Evolutionary conservation across 306 rosid genomes (phyloP).

Genomic region (Calophaca sinica): DNA sequence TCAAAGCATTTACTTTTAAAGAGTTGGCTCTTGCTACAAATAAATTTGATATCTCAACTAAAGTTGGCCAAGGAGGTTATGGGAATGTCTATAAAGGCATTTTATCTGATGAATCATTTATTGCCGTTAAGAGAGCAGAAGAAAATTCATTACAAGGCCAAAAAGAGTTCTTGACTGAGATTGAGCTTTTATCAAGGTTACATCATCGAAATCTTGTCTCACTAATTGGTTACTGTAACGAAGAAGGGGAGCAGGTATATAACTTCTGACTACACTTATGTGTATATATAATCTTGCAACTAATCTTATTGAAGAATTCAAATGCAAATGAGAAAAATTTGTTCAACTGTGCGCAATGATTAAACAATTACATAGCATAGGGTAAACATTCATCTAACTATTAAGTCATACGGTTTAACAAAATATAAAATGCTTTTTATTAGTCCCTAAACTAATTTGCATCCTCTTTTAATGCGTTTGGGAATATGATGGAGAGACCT

Average conservation of each 20-base stretch:
- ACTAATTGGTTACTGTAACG: conserved; percentile 80
- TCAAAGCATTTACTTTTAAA: conserved; percentile 71
- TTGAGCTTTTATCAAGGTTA: conserved; percentile 82
- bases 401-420: conserved; percentile 2
- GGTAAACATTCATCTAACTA: conserved; percentile 14
- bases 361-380: neutral
- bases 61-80: conserved; percentile 95
- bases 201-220: conserved; percentile 93
- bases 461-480: neutral
- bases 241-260: conserved; percentile 83
- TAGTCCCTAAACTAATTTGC: conserved; percentile 15
- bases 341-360: conserved; percentile 9
- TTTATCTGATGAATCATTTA: conserved; percentile 62
- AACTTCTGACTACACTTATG: conserved; percentile 21
- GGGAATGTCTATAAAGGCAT: conserved; percentile 92
- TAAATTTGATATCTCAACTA: conserved; percentile 62
- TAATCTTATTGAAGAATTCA: conserved; percentile 15
- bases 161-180: conserved; percentile 91
- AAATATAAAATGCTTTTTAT: neutral
- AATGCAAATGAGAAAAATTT: conserved; percentile 35
- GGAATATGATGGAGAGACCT: neutral
- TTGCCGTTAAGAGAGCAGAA: conserved; percentile 88
- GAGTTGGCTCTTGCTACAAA: conserved; percentile 77
- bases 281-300: conserved; percentile 11
- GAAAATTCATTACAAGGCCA: conserved; percentile 92